Evolutionary conservation across 2,329 filamentous ascomycete species (phyloP).

Genomic region (Aspergillus fumigatus): DNA sequence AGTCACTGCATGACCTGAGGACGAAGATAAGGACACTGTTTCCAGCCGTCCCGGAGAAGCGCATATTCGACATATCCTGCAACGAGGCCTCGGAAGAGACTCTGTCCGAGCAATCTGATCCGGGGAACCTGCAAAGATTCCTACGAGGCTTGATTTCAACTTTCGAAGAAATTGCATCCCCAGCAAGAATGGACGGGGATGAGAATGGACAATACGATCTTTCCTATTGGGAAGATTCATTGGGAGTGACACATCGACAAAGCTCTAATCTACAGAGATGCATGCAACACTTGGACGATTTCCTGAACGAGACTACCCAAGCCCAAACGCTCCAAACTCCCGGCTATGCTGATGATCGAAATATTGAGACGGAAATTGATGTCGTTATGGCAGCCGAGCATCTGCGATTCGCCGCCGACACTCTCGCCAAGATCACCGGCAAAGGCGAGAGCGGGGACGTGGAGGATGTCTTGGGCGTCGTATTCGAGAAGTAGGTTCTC

Average conservation of each 20-base stretch:
- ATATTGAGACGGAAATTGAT: constrained; percentile 52
- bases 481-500: constrained; percentile 84
- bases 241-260: constrained; percentile 89
- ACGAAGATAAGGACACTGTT: constrained; percentile 42
- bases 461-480: constrained; percentile 90
- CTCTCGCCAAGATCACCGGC: constrained; percentile 82
- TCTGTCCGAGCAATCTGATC: constrained; percentile 37
- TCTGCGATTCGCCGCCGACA: constrained; percentile 72
- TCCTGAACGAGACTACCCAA: constrained; percentile 55
- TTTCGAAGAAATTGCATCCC: constrained; percentile 53
- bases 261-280: constrained; percentile 74
- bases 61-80: constrained; percentile 68
- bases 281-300: constrained; percentile 65
- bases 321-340: constrained; percentile 8
- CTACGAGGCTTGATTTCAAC: constrained; percentile 61
- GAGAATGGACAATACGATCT: constrained; percentile 49
- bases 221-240: constrained; percentile 71
- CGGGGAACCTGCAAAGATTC: constrained; percentile 65
- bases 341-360: constrained; percentile 11
- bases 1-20: constrained; percentile 16
- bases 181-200: constrained; percentile 30
- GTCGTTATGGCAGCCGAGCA: constrained; percentile 88
- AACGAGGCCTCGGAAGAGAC: constrained; percentile 46
- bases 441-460: constrained; percentile 81
- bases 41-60: constrained; percentile 41